phyloP scores from a whole-genome alignment of 2,329 filamentous ascomycete species.

The Fusarium pseudograminearum region DNA sequence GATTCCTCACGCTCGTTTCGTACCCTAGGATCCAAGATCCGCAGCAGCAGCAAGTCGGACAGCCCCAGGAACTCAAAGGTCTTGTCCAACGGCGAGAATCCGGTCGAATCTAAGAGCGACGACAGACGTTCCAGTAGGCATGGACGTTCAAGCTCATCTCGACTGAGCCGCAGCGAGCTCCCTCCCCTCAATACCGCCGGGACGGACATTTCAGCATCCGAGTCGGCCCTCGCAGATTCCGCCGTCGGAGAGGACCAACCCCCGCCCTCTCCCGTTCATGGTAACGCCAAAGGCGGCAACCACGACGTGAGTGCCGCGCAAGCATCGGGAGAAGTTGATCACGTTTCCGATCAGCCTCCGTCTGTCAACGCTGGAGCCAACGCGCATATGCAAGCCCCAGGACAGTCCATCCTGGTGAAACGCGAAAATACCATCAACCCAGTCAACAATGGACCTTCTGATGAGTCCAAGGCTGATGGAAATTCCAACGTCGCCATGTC shows the following conservation, averaged over 20 bases:
- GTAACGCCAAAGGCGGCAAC: constrained; percentile 77
- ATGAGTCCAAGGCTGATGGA: constrained; percentile 59
- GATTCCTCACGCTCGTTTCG: constrained; percentile 90
- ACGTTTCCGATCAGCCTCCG: constrained; percentile 91
- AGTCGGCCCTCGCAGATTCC: constrained; percentile 55
- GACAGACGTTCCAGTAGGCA: constrained; percentile 78
- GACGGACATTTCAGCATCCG: constrained; percentile 55
- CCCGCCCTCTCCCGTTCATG: constrained; percentile 89
- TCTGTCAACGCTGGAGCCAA: constrained; percentile 71
- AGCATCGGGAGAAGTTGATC: constrained; percentile 89
- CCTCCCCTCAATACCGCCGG: constrained; percentile 57
- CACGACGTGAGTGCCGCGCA: constrained; percentile 85
- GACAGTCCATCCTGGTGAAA: constrained; percentile 90
- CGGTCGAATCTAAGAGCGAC: constrained; percentile 71
- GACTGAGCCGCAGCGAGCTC: constrained; percentile 60
- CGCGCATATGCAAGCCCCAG: constrained; percentile 74
- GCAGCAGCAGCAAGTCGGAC: constrained; percentile 76
- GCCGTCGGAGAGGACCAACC: constrained; percentile 63
- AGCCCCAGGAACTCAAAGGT: constrained; percentile 83
- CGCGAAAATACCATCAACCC: constrained; percentile 78
- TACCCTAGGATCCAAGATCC: constrained; percentile 89
- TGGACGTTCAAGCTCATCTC: constrained; percentile 62
- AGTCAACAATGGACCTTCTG: constrained; percentile 62
- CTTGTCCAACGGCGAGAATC: constrained; percentile 69
- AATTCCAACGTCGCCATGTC: constrained; percentile 79